A percentile compares a stretch with the other conserved stretches of the same genome.
Evolutionary conservation across 345 rosid species (phyloP).

Genomic region (Rhodamnia argentea): DNA sequence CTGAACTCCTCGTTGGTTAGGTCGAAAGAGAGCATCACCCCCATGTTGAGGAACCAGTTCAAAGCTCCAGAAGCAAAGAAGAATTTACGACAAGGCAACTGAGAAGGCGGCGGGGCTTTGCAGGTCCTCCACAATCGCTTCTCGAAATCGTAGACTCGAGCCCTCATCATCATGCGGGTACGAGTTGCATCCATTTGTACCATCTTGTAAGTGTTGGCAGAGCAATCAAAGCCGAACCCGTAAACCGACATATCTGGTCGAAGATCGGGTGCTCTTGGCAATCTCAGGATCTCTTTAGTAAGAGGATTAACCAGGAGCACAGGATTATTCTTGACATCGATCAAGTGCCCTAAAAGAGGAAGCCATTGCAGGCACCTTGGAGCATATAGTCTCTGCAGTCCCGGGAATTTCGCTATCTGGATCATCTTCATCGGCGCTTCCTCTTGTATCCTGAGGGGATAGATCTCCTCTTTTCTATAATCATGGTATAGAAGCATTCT

Average conservation of each 20-base stretch:
- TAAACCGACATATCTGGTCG: background rate
- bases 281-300: background rate
- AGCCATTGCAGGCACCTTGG: background rate
- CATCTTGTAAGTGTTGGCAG: background rate
- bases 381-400: background rate
- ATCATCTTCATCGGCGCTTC: background rate
- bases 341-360: background rate
- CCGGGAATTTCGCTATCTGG: background rate
- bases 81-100: background rate
- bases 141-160: background rate
- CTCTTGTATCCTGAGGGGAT: background rate
- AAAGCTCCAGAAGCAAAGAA: background rate
- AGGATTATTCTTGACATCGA: background rate
- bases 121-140: background rate
- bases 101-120: background rate
- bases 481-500: background rate
- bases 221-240: background rate
- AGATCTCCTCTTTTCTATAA: background rate
- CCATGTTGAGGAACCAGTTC: background rate
- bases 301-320: background rate
- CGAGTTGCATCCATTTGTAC: background rate
- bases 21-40: background rate
- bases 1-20: background rate
- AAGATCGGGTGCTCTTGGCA: background rate
- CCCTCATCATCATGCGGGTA: background rate